A percentile compares a stretch with the other conserved stretches of the same genome.
Conservation (phyloP, 345 rosid species). For the Hirschfeldia incana region DNA sequence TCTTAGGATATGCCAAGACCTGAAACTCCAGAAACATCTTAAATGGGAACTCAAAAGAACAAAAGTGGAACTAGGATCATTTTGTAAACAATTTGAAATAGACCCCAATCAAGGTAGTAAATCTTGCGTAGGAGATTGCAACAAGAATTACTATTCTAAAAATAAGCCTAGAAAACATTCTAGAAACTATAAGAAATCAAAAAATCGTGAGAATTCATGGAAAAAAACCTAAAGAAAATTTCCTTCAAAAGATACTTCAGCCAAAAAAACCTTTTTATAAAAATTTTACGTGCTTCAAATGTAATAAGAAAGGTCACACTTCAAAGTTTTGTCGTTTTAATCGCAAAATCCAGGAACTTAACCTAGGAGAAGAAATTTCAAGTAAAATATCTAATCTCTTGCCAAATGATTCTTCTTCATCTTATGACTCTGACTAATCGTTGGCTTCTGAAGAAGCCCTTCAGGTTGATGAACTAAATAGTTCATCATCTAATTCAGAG, state of each 20-base stretch:
- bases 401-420: not conserved
- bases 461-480: not conserved
- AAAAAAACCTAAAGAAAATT: not conserved
- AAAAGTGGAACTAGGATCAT: not conserved
- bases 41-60: slow-evolving; percentile 1
- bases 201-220: not conserved
- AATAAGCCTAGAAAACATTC: not conserved
- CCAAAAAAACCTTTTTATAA: not conserved
- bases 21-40: not conserved
- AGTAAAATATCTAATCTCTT: not conserved
- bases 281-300: not conserved
- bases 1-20: not conserved
- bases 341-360: not conserved
- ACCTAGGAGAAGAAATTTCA: not conserved
- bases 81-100: not conserved
- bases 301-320: not conserved
- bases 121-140: not conserved
- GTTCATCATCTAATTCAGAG: not conserved
- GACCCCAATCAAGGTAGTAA: not conserved
- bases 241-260: not conserved
- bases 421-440: not conserved
- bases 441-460: not conserved
- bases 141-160: no score
- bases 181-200: not conserved
- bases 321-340: not conserved